Base-by-base conservation (phyloP, 2,329 filamentous ascomycete genomes). In the Pleurostoma richardsiae region DNA sequence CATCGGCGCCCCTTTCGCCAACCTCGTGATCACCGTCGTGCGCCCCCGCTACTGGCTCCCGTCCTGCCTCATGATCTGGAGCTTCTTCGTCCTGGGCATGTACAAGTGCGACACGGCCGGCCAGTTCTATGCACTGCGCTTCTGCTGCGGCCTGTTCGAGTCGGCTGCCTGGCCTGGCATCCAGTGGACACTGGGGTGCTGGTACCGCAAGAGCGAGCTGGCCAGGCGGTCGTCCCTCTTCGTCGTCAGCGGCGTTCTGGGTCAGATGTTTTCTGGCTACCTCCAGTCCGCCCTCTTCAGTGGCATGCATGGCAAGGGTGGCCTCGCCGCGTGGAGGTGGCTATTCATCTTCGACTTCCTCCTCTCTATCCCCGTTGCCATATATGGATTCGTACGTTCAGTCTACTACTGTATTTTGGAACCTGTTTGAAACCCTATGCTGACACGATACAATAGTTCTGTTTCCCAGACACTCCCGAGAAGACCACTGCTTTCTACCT, bases 141-240 rank as follows among this genome's bases (percentile, higher is more conserved):
- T 80, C 47, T 66, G 79, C 40, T 69, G 81, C 30, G 79, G 79
- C 41, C 56, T 79, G 0, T 71, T 79, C 39, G 79, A 81, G 56
- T 72, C 71, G 6, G 73, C 74, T 0, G 79, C 79, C 41, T 77
- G 73, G 41, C 77, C 79, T 0, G 79, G 77, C 29, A 70, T 80
- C 40, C 63, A 78, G 41, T 70, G 74, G 41, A 69, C 77, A 27
- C 67, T 83, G 5, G 78, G 75, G 0, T 78, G 70, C 1, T 83
- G 79, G 79, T 83, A 83, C 55, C 75, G 77, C 49, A 74, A 71
- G 42, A 70, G 72, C 10, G 80, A 83, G 53, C 71, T 82, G 39
- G 73, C 74, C 1, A 78, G 77, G 43, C 71, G 80, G 3, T 77
- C 79, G 40, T 76, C 70, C 6, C 59, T 83, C 2, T 82, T 79